phyloP scores from a whole-genome alignment of 129 eudicot genomes.

The Escallonia rubra region DNA sequence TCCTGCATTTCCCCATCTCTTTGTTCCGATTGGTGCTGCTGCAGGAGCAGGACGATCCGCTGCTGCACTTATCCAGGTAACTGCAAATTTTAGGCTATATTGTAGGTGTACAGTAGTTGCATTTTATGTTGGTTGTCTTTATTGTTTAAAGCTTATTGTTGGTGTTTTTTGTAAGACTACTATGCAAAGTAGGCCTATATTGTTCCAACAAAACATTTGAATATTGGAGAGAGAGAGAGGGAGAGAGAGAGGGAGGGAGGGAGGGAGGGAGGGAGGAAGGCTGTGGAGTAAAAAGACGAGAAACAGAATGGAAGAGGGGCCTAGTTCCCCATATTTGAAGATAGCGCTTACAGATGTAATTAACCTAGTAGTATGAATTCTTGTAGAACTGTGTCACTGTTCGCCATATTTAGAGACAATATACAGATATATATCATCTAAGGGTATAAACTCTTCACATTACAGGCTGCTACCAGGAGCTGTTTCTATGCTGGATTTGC shows the following conservation, averaged over 20 bases:
- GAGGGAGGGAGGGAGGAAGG: too few species aligned
- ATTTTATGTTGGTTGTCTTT: neutral
- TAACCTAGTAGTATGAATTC: neutral
- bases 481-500: conserved; percentile 98
- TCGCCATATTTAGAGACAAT: neutral
- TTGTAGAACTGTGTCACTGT: neutral
- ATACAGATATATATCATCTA: neutral
- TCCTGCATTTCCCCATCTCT: conserved; percentile 97
- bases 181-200: neutral
- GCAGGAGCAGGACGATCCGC: conserved; percentile 99
- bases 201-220: too few species aligned
- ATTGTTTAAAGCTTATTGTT: neutral
- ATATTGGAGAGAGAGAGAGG: too few species aligned
- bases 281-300: too few species aligned
- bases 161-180: neutral
- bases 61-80: conserved; percentile 85
- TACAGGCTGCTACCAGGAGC: conserved; percentile 96
- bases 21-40: conserved; percentile 90
- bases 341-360: too few species aligned
- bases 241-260: too few species aligned
- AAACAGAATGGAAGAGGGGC: too few species aligned
- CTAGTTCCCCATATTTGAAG: too few species aligned
- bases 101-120: neutral
- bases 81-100: neutral
- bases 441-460: conserved; percentile 5